Evolutionary conservation across 2,329 filamentous ascomycete genomes (phyloP), one percentile per base, ranked within the genome.

Genomic region (Escovopsis sp.): DNA sequence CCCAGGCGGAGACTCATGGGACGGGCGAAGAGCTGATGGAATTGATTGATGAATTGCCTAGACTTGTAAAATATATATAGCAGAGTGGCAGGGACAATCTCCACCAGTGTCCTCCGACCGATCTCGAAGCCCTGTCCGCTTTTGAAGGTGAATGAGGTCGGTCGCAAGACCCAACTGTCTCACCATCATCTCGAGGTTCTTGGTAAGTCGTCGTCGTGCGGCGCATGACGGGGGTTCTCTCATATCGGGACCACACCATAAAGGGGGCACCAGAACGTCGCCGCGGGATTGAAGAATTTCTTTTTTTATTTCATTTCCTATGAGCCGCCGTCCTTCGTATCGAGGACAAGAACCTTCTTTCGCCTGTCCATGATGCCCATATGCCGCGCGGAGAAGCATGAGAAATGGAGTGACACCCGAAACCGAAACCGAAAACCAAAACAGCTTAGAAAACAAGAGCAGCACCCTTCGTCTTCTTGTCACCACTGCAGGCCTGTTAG

Each of bases 391-490:
- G 57, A 63, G 57, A 65, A 62, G 57, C 60, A 62, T 58, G 54
- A 62, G 57, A 59, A 58, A 59, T 58, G 59, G 50, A 58, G 56
- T 61, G 56, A 60, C 57, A 32, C 28, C 28, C 28, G 28, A 32
- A 32, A 32, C 57, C 59, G 54, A 61, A 59, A 55, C 56, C 60
- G 55, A 61, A 59, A 55, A 56, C 60, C 62, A 70, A 70, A 61
- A 65, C 70, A 76, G 28, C 73, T 82, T 94, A 98, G 80, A 98
- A 98, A 63, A 98, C 91, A 65, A 98, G 81, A 71, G 91, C 91
- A 62, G 91, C 91, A 83, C 91, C 91, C 87, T 98, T 98, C 62
- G 91, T 98, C 86, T 98, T 98, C 88, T 98, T 98, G 83, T 98
- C 91, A 80, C 91, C 91, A 82, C 91, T 94, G 59, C 60, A 56